These are phyloP conservation scores for Cercospora sp. DNA, from an alignment of 2,329 filamentous ascomycete genomes.

Conservation along the genomic window DNA sequence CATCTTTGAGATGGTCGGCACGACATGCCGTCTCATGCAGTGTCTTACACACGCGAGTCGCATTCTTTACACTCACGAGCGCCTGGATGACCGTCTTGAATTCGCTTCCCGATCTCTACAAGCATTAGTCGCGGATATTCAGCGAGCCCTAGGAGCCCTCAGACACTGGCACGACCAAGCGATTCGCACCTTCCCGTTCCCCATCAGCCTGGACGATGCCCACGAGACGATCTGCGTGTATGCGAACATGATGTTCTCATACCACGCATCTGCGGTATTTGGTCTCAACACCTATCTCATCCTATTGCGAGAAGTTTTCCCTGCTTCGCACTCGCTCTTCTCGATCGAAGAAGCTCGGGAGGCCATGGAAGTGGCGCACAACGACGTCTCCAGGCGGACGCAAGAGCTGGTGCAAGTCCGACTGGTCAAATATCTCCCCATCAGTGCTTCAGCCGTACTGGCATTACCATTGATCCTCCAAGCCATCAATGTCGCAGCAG, in stretches of 20 bases:
- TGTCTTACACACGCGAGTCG: conserved; percentile 22
- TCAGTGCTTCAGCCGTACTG: conserved; percentile 24
- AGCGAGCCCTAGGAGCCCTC: conserved; percentile 20
- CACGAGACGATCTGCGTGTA: conserved; percentile 27
- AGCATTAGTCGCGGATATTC: conserved; percentile 21
- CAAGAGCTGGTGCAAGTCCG: conserved; percentile 29
- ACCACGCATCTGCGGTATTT: conserved; percentile 27
- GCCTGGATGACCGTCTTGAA: conserved; percentile 26
- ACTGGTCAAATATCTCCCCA: conserved; percentile 25
- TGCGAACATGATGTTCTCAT: conserved; percentile 31
- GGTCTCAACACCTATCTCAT: conserved; percentile 28
- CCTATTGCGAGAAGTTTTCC: conserved; percentile 22
- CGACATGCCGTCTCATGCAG: conserved; percentile 26
- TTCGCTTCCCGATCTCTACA: conserved; percentile 20
- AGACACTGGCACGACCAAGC: conserved; percentile 27
- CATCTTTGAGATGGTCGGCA: conserved; percentile 24
- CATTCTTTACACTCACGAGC: conserved; percentile 25
- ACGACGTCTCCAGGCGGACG: conserved; percentile 25
- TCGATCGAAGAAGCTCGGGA: conserved; percentile 27
- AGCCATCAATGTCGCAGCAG: conserved; percentile 28
- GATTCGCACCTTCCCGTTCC: conserved; percentile 26
- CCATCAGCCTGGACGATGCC: conserved; percentile 26
- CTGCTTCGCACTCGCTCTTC: conserved; percentile 20
- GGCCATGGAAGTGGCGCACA: conserved; percentile 25
- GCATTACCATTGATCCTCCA: conserved; percentile 24